Base-by-base conservation (phyloP, 2,329 filamentous ascomycete genomes). In the Xylaria sp. region DNA sequence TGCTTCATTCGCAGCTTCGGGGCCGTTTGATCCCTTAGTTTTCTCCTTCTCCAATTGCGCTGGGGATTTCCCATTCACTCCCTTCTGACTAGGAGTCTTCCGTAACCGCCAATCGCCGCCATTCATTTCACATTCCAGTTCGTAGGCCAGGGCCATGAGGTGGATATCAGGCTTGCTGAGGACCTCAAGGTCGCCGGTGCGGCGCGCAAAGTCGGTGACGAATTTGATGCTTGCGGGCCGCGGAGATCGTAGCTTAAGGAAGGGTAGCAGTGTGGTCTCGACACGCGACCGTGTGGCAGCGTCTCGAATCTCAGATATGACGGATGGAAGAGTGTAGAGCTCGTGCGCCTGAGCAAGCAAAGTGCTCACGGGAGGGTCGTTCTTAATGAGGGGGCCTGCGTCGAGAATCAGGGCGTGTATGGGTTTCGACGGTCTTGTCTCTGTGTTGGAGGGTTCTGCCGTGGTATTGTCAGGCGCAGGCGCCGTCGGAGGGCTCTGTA, bases 331-430 rank as follows among this genome's bases (percentile, higher is more conserved):
- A 0, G 94, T 98, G 76, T 94, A 89, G 51, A 98, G 86, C 68
- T 87, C 84, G 76, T 96, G 91, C 57, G 94, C 90, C 78, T 93
- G 90, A 46, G 88, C 87, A 61, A 97, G 84, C 12, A 99, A 89
- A 0, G 92, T 93, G 55, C 93, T 97, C 28, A 96, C 89, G 12
- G 93, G 85, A 13, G 95, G 94, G 73, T 96, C 91, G 82, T 98
- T 98, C 79, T 95, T 95, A 80, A 99, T 94, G 70, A 99, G 90
- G 8, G 95, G 94, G 32, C 94, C 95, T 2, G 96, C 92, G 79
- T 99, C 96, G 74, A 99, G 87, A 34, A 98, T 88, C 61, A 98
- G 89, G 63, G 91, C 92, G 82, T 97, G 90, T 59, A 97, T 89
- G 0, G 91, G 87, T 94, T 97, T 74, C 15, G 70, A 68, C 6